Evolutionary conservation across 345 rosid species (phyloP).

Genomic region (Ricinus communis): DNA sequence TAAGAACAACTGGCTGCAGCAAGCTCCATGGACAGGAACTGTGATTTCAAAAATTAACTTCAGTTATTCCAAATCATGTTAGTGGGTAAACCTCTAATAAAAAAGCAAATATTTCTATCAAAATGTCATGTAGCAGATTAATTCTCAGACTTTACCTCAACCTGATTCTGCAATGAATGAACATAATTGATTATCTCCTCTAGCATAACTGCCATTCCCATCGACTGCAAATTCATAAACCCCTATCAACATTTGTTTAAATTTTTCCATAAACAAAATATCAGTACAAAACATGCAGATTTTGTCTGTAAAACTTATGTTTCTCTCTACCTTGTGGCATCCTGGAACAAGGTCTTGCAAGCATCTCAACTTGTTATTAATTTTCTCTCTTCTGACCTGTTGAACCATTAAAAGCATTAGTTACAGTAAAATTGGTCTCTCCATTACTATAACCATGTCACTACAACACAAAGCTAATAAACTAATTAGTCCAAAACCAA

Average conservation of each 20-base stretch:
- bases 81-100: background rate
- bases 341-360: constrained; percentile 37
- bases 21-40: constrained; percentile 62
- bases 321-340: constrained; percentile 24
- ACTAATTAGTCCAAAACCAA: background rate
- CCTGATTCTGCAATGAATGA: constrained; percentile 36
- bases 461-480: background rate
- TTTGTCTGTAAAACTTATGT: background rate
- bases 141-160: constrained; percentile 22
- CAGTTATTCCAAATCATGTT: background rate
- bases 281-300: background rate
- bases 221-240: constrained; percentile 22
- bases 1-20: constrained; percentile 43
- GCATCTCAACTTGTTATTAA: constrained; percentile 28
- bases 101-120: no score
- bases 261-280: background rate
- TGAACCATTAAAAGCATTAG: background rate
- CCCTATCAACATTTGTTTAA: background rate
- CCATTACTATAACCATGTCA: background rate
- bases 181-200: constrained; percentile 40
- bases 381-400: constrained; percentile 36
- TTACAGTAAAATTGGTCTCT: background rate
- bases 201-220: constrained; percentile 40
- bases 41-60: constrained; percentile 14
- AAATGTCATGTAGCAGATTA: background rate